Base-by-base conservation (phyloP, 75 land plant genomes). In the Selaginella tamariscina region DNA sequence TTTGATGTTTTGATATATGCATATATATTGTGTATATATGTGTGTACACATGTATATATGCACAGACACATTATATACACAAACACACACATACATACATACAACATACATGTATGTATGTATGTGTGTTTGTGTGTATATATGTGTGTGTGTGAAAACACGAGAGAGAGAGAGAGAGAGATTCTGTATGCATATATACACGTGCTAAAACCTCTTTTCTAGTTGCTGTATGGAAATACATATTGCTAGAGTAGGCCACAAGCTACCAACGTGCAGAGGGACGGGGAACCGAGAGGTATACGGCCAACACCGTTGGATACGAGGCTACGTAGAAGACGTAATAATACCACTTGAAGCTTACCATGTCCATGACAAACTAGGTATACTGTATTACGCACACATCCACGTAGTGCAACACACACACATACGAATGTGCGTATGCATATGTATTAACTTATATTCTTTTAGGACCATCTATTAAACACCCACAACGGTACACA, bases 361-460 rank as follows among this genome's bases (percentile, higher is more conserved):
- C 70, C 99, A 95, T 70, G 80, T 91, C 18, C 78, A 59, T 65
- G 97, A 95, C 55, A 88, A 96, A 28, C 83, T 95, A 49, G n/a
- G n/a, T n/a, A n/a, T n/a, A n/a, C n/a, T n/a, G n/a, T n/a, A n/a
- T n/a, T n/a, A n/a, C n/a, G n/a, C n/a, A n/a, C n/a, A n/a, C n/a
- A n/a, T n/a, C n/a, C n/a, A n/a, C n/a, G n/a, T n/a, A n/a, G n/a
- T n/a, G n/a, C n/a, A n/a, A n/a, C n/a, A n/a, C n/a, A n/a, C n/a
- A n/a, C n/a, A n/a, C n/a, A n/a, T n/a, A n/a, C n/a, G n/a, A n/a
- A n/a, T n/a, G n/a, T n/a, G n/a, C n/a, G n/a, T n/a, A n/a, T n/a
- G n/a, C n/a, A n/a, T n/a, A n/a, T n/a, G n/a, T n/a, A n/a, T n/a
- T n/a, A n/a, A n/a, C n/a, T n/a, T n/a, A n/a, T n/a, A n/a, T n/a